Evolutionary conservation across 208 protist genomes (phyloP).

Genomic region (Trypanosoma platydactyli): DNA sequence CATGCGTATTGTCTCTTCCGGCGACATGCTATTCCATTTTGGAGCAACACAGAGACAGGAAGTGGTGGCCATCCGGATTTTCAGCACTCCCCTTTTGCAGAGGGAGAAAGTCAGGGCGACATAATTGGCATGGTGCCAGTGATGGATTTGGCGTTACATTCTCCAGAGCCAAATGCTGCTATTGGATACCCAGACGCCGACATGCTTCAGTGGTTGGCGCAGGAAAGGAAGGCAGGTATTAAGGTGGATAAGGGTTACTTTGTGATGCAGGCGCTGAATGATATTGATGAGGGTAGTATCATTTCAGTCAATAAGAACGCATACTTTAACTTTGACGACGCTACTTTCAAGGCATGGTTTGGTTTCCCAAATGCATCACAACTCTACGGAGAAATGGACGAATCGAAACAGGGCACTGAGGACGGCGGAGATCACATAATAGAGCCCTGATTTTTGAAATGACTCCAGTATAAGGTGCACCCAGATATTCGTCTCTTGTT

Average conservation of each 20-base stretch:
- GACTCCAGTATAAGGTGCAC: too few species aligned
- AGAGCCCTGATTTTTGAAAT: background rate
- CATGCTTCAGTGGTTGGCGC: constrained; percentile 83
- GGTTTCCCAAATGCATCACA: constrained; percentile 75
- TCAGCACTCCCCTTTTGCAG: constrained; percentile 52
- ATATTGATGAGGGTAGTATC: constrained; percentile 73
- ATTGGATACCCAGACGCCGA: constrained; percentile 84
- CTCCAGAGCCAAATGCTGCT: constrained; percentile 72
- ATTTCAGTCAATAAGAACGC: constrained; percentile 87
- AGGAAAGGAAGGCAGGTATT: constrained; percentile 64
- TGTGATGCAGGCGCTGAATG: constrained; percentile 86
- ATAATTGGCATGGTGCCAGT: constrained; percentile 86
- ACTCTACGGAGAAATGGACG: constrained; percentile 27
- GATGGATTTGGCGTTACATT: constrained; percentile 85
- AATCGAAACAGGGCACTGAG: background rate
- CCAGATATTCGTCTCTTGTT: too few species aligned
- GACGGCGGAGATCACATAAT: background rate
- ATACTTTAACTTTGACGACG: constrained; percentile 88
- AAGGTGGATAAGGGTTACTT: constrained; percentile 69
- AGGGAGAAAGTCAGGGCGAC: constrained; percentile 36
- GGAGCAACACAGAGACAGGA: constrained; percentile 47
- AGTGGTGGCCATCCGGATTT: constrained; percentile 82
- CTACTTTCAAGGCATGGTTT: constrained; percentile 87
- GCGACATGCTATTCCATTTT: constrained; percentile 84
- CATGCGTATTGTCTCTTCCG: constrained; percentile 87